Conservation (phyloP, 179 eudicot genomes). For the Monotropa hypopitys region DNA sequence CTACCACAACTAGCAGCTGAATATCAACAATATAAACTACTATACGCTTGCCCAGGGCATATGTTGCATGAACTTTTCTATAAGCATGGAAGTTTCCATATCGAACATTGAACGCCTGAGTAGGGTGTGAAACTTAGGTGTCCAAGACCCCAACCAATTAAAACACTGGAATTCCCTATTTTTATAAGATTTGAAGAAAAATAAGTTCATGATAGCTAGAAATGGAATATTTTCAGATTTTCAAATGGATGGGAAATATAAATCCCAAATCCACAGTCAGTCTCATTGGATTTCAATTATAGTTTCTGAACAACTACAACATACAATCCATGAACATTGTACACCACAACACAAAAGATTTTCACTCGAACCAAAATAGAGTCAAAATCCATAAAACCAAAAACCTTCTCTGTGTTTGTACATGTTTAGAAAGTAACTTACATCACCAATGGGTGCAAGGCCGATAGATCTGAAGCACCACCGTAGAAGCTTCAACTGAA, state of each 20-base stretch:
- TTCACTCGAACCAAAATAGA: too few species aligned
- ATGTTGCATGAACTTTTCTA: neutral
- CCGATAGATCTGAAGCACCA: too few species aligned
- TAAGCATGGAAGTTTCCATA: neutral
- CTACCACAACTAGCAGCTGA: constrained; percentile 20
- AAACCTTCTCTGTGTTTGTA: too few species aligned
- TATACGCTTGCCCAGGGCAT: neutral
- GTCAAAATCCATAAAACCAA: too few species aligned
- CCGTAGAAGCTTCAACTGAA: too few species aligned
- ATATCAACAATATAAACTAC: constrained; percentile 3
- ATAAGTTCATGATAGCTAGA: neutral
- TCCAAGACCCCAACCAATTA: neutral
- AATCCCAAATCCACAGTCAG: neutral
- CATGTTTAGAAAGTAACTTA: too few species aligned
- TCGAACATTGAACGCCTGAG: neutral
- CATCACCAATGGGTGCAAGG: too few species aligned
- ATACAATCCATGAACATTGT: neutral
- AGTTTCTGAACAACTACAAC: neutral
- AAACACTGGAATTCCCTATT: neutral
- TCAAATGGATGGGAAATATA: neutral
- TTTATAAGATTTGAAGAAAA: neutral
- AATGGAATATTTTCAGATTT: neutral
- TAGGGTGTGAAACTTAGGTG: neutral
- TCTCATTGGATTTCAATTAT: neutral
- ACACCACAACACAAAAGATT: neutral